Evolutionary conservation across 495 filamentous ascomycete species (phyloP), one percentile per base, ranked within the genome.

Genomic region (Staphylotrichum longicolle): DNA sequence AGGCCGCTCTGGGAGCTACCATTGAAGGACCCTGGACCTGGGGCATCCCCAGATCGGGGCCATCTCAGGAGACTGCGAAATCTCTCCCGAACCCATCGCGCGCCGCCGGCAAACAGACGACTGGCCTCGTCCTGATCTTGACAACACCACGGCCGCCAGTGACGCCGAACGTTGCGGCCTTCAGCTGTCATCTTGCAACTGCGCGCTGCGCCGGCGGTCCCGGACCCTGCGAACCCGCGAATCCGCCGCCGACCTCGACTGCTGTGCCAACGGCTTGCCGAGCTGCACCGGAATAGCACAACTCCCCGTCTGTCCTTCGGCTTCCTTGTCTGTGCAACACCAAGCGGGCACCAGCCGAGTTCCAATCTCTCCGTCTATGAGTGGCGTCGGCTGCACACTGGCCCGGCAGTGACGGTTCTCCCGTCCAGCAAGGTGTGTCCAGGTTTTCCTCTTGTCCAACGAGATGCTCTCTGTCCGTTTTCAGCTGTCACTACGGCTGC

Each of bases 1-100:
- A 67, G 15, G 20, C 65, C 58, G 30, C 44, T 63, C 50, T 62
- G 50, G 58, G 47, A 54, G 35, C 1, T 49, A 44, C 42, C 51
- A 30, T 41, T 55, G 46, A 51, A 15, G 57, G n/a, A 41, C 57
- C 61, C 58, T 35, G 58, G 33, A 50, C 54, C 63, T 40, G 49
- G 57, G 9, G 45, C 49, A 27, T 54, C 42, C 33, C 51, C 30
- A 9, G 39, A 33, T 15, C 14, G 47, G 56, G 15, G 27, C 3
- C 56, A 41, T 35, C 33, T 57, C 54, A 51, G 42, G 58, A 15
- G 41, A 53, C 15, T 2, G 14, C 27, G 54, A 56, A 56, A 45
- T 56, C 54, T 56, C 54, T 10, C 30, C 14, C 34, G 10, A 54
- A 42, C 39, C 52, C 20, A 37, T 56, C 54, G 7, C 41, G 30